A percentile compares a stretch with the other conserved stretches of the same genome.
These are phyloP conservation scores for Xanthoparmelia taractica DNA, from an alignment of 495 filamentous ascomycete genomes.

Conservation along the genomic window DNA sequence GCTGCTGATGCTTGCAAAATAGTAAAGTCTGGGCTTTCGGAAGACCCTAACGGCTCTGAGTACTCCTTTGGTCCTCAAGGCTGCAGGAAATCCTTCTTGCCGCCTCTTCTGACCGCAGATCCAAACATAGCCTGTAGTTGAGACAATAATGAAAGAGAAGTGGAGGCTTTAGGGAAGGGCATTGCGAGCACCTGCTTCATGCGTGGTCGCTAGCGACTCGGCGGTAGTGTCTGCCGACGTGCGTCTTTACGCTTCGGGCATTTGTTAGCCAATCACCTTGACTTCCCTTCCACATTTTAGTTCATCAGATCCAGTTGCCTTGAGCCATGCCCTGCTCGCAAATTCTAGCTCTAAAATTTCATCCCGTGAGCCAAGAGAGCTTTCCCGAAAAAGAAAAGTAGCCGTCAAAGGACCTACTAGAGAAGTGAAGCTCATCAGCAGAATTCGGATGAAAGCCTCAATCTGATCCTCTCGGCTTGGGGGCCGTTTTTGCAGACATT, in stretches of 20 bases:
- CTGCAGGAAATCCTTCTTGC: not conserved
- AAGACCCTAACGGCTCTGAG: not conserved
- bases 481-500: not conserved
- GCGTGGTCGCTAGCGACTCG: not conserved
- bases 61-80: not conserved
- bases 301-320: not conserved
- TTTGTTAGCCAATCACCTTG: not conserved
- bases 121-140: not conserved
- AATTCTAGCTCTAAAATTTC: not conserved
- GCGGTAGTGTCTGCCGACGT: not conserved
- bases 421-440: not conserved
- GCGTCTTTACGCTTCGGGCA: not conserved
- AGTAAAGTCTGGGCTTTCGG: not conserved
- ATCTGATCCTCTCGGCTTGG: not conserved
- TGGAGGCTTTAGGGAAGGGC: not conserved
- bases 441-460: not conserved
- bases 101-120: not conserved
- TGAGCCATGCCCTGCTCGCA: not conserved
- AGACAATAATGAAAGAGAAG: not conserved
- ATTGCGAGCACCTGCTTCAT: not conserved
- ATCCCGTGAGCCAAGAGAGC: not conserved
- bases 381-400: not conserved
- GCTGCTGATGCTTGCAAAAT: not conserved
- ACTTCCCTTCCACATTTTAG: not conserved
- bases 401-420: not conserved